phyloP scores from a whole-genome alignment of 306 rosid species.

The Fragaria vesca region DNA sequence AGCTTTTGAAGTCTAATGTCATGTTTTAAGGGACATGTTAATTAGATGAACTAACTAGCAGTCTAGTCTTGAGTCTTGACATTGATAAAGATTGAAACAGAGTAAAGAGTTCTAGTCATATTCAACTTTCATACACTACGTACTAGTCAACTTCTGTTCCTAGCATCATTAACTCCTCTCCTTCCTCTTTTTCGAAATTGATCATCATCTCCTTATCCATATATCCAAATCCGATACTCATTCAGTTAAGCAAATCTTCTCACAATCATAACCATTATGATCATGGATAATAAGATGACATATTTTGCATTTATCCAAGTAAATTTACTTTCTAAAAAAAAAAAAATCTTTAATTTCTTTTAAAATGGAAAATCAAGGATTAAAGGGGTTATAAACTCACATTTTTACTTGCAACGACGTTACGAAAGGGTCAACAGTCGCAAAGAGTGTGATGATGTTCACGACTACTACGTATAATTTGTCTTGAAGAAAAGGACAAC shows the following conservation, averaged over 20 bases:
- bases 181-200: background rate
- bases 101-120: background rate
- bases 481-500: background rate
- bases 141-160: slow-evolving; percentile 1
- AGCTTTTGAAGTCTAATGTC: background rate
- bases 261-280: background rate
- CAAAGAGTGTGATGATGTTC: background rate
- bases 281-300: background rate
- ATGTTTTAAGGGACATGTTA: background rate
- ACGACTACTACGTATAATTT: background rate
- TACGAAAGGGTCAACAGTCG: background rate
- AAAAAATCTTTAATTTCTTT: background rate
- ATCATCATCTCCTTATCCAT: background rate
- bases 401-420: background rate
- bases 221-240: background rate
- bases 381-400: background rate
- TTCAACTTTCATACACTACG: background rate
- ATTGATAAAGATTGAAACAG: background rate
- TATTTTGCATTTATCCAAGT: background rate
- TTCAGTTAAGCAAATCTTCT: slow-evolving; percentile 9
- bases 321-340: background rate
- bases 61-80: background rate
- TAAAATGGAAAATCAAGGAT: background rate
- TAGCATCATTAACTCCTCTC: background rate
- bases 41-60: background rate